A percentile compares a stretch with the other conserved stretches of the same genome.
phyloP scores from a whole-genome alignment of 116 monocot species.

The Papilionanthe hybrid region DNA sequence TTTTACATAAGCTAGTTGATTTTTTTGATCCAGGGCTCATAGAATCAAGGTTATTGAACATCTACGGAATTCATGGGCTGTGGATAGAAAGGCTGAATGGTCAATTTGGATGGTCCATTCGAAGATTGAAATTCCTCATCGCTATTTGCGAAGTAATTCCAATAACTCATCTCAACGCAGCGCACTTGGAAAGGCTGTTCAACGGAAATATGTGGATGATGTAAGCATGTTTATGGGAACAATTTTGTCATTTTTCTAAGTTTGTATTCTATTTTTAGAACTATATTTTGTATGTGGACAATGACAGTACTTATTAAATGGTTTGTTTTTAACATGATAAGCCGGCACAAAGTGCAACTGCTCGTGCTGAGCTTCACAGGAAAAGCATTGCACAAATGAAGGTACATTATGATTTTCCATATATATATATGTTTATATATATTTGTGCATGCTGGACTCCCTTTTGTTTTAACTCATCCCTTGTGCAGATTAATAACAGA shows the following conservation, averaged over 20 bases:
- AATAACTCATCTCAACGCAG: conserved; percentile 54
- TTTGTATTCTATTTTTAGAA: conserved; percentile 2
- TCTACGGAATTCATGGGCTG: conserved; percentile 59
- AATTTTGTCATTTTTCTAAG: conserved; percentile 2
- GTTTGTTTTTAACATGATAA: conserved; percentile 26
- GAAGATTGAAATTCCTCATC: conserved; percentile 81
- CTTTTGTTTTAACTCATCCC: neutral
- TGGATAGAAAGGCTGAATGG: conserved; percentile 85
- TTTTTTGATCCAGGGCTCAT: conserved; percentile 41
- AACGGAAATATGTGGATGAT: conserved; percentile 59
- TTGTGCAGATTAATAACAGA: conserved; percentile 69
- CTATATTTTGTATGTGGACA: neutral
- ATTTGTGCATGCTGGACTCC: neutral
- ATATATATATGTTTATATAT: too few relatives aligned
- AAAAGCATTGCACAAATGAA: conserved; percentile 93
- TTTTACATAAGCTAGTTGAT: neutral
- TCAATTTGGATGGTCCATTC: conserved; percentile 98
- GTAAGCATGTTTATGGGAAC: conserved; percentile 26
- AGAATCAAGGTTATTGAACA: conserved; percentile 66
- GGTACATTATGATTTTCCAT: conserved; percentile 22
- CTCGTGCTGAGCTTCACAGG: conserved; percentile 85
- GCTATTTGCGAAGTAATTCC: conserved; percentile 65
- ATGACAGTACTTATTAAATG: neutral
- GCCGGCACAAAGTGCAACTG: conserved; percentile 65
- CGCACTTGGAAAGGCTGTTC: conserved; percentile 48